These are phyloP conservation scores for Pisolithus microcarpus DNA, from an alignment of 768 basidiomycete genomes.

Conservation along the genomic window DNA sequence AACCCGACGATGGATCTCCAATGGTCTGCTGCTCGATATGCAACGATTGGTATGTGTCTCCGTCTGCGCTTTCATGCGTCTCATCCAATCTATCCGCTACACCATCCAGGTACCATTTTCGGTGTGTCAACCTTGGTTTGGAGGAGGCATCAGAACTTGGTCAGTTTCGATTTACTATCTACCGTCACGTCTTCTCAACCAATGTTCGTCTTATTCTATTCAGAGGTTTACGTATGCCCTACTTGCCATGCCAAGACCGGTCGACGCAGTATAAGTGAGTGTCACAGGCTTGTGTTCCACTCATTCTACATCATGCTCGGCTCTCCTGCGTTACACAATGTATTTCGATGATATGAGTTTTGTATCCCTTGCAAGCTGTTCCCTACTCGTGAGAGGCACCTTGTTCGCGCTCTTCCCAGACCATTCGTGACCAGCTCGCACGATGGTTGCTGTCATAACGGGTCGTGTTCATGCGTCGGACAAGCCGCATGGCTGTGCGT, in stretches of 20 bases:
- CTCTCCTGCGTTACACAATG: conserved; percentile 23
- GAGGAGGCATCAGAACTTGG: conserved; percentile 71
- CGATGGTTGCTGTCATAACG: conserved; percentile 26
- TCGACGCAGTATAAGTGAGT: conserved; percentile 74
- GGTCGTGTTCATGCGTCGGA: conserved; percentile 25
- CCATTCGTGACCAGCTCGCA: conserved; percentile 22
- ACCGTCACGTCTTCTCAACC: conserved; percentile 8
- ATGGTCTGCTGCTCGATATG: conserved; percentile 75
- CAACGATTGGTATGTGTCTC: conserved; percentile 53
- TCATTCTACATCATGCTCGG: conserved; percentile 23
- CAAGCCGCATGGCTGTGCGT: conserved; percentile 17
- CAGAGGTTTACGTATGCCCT: conserved; percentile 56
- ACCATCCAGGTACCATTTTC: conserved; percentile 68
- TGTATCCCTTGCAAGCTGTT: conserved; percentile 30
- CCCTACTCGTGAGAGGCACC: conserved; percentile 28
- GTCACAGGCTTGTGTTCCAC: conserved; percentile 27
- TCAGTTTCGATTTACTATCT: conserved; percentile 35
- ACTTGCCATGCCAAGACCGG: conserved; percentile 56
- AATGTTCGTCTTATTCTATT: not conserved
- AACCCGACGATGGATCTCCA: conserved; percentile 69
- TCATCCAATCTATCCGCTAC: conserved; percentile 3
- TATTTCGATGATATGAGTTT: conserved; percentile 32
- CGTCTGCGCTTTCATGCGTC: not conserved
- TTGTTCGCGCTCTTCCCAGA: conserved; percentile 25
- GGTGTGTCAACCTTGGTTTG: conserved; percentile 59